Evolutionary conservation across 306 rosid species (phyloP), one percentile per base, ranked within the genome.

Genomic region (Sophora flavescens): DNA sequence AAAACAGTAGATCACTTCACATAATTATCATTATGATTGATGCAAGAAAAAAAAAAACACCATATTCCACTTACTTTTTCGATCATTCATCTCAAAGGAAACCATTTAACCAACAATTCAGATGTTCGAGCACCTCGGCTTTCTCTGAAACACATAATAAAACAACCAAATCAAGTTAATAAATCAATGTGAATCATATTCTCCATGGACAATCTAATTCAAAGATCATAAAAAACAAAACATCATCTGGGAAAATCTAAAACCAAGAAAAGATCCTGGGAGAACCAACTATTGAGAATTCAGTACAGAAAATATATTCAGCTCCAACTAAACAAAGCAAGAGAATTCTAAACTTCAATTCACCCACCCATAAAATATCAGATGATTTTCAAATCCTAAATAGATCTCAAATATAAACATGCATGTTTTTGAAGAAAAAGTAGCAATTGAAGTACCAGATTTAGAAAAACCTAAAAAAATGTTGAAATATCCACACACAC

Each of bases 61-160:
- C 41, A 48, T 18, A 62, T 70, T 78, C 11, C 9, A 79, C 97
- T 89, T 84, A 94, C 97, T 94, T 86, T 94, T 94, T 71, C 96
- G 89, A 81, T 94, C 98, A 81, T 94, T 94, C 98, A 94, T 94
- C 86, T 94, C 98, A 74, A 94, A 91, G 69, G 96, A 86, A 84
- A 94, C 95, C 97, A 92, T 94, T 77, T 83, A 67, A 56, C 86
- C 35, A 82, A 75, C 53, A 81, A 54, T 54, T 63, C 76, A 75
- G 72, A 62, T 52, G 68, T 65, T 53, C 68, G 81, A 77, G 50
- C 44, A 60, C 67, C 79, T 70, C 16, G 65, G 65, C 68, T 80
- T 73, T 85, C 80, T 48, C 96, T 87, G 90, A 83, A 83, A 50
- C 58, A 44, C 36, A 61, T 26, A 75, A 64, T 18, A 73, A 74